Evolutionary conservation across 345 rosid species (phyloP), one percentile per base, ranked within the genome.

Genomic region (Populus tremula): DNA sequence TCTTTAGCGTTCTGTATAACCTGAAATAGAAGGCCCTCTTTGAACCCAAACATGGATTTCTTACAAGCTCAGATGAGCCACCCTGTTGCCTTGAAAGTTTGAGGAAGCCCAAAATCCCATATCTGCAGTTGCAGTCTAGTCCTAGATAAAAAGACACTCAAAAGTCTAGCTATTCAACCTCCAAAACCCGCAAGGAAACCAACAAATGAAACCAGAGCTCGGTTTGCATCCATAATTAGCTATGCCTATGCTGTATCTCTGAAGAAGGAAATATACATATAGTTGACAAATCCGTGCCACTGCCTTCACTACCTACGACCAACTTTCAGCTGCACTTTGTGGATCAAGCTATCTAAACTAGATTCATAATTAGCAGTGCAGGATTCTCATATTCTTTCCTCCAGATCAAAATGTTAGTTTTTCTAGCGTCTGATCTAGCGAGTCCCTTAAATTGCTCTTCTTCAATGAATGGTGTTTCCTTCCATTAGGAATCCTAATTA

Each of bases 401-500:
- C 38, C 25, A 56, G 25, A 21, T 74, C 68, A 81, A 61, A 79
- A 80, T 54, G 81, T 78, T 74, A 85, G 72, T 71, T 82, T 85
- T 64, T 69, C 81, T 14, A 82, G 43, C 17, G 78, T 64, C 11
- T 66, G 69, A 53, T 71, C 69, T 8, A 63, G 36, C 3, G 78
- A 16, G 70, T 77, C 72, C 54, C 76, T 75, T 33, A 65, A 64
- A 31, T 64, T 73, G 65, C 79, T 73, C 23, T 77, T 77, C 71
- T 72, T 64, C 17, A 29, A n/a, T 38, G 61, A 50, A 69, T 6
- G 23, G 29, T 4, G 75, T 45, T 13, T 23, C 25, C 54, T 45
- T 62, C 71, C 65, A 6, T 62, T 56, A 6, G 77, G 65, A 76
- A 35, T 74, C 75, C 67, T 72, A 65, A 47, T 16, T 69, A 67